Percentiles rank a stretch among this genome's conserved stretches.
These are phyloP conservation scores for Cladophialophora exuberans DNA, from an alignment of 2,329 filamentous ascomycete genomes.

Conservation along the genomic window DNA sequence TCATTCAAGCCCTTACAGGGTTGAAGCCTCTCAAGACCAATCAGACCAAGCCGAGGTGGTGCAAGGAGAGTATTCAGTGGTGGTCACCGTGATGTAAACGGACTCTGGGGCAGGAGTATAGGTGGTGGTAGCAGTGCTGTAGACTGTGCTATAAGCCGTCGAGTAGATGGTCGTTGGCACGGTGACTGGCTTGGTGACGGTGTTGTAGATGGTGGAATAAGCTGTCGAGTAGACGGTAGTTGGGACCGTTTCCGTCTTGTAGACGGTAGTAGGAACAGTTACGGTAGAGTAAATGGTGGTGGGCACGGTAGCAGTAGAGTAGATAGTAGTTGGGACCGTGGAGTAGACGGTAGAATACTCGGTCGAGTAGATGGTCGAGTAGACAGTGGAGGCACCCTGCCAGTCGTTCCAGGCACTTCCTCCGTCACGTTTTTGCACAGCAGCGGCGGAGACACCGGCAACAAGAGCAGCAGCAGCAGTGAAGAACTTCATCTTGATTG, in stretches of 20 bases:
- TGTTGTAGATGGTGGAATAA: conserved; percentile 2
- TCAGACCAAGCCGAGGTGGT: too few species aligned
- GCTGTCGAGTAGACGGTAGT: conserved; percentile 1
- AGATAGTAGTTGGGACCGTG: conserved; percentile 3
- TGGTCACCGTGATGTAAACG: conserved; percentile 2
- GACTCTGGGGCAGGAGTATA: background rate
- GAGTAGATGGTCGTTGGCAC: background rate
- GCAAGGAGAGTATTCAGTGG: too few species aligned
- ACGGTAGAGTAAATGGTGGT: conserved; percentile 1
- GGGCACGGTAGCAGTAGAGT: background rate
- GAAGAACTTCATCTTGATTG: conserved; percentile 15
- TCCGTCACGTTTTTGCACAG: conserved; percentile 2
- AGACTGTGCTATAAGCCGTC: background rate
- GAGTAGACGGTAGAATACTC: conserved; percentile 7
- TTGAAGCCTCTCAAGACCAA: too few species aligned
- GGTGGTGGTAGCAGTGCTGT: conserved; percentile 4
- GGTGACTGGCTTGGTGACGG: background rate
- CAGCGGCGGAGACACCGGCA: conserved; percentile 4
- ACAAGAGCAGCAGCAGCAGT: conserved; percentile 8
- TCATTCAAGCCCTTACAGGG: too few species aligned
- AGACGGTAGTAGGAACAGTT: background rate
- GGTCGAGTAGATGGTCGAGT: conserved; percentile 8
- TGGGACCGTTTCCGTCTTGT: background rate
- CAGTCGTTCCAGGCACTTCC: conserved; percentile 8
- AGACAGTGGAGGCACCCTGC: background rate